Conservation (phyloP, 148 eudicot species). For the Spergularia marina region DNA sequence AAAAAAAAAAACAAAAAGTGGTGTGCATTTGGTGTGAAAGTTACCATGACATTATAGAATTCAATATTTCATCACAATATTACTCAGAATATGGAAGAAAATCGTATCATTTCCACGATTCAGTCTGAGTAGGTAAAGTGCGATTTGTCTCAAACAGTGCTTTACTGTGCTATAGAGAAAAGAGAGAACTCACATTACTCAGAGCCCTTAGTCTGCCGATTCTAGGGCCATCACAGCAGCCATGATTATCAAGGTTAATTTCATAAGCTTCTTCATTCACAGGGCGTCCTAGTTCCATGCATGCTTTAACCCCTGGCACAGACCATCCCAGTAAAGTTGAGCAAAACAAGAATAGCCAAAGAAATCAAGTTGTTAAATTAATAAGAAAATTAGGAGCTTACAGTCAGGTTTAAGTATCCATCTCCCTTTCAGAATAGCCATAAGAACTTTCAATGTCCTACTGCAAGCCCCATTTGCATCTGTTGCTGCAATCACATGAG, state of each 20-base stretch:
- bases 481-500: constrained; percentile 90
- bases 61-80: no score
- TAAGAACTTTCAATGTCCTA: constrained; percentile 83
- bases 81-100: no score
- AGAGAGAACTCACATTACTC: constrained; percentile 46
- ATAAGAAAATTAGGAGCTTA: constrained; percentile 37
- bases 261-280: constrained; percentile 78
- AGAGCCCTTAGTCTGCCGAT: constrained; percentile 63
- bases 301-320: constrained; percentile 71
- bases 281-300: constrained; percentile 43
- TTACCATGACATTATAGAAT: no score
- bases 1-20: no score
- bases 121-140: no score
- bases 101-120: no score
- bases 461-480: constrained; percentile 81
- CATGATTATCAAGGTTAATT: constrained; percentile 67
- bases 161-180: background rate
- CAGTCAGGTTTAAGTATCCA: constrained; percentile 79
- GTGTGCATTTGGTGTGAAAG: no score
- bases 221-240: constrained; percentile 72
- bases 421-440: constrained; percentile 81
- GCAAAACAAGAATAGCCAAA: background rate
- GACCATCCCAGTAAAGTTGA: background rate
- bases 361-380: background rate
- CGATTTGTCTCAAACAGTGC: background rate